Evolutionary conservation across 129 eudicot genomes (phyloP).

Genomic region (Pseudognaphalium luteoalbum): DNA sequence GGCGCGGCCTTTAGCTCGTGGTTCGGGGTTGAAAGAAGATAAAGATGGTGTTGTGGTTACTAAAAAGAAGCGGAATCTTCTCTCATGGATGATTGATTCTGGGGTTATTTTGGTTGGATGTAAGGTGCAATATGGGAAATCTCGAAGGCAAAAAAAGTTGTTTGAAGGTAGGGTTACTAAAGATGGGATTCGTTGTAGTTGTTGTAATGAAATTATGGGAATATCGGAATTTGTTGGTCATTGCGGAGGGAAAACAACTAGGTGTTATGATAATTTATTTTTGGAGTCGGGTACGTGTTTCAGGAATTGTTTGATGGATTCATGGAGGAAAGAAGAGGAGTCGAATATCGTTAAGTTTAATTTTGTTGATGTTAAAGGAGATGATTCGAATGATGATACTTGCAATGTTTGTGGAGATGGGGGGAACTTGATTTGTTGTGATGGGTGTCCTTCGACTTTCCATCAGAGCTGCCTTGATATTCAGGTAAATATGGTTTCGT

Average conservation of each 20-base stretch:
- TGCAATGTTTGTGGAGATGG: conserved; percentile 97
- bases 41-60: conserved; percentile 34
- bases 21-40: conserved; percentile 46
- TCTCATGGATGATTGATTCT: conserved; percentile 88
- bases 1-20: conserved; percentile 62
- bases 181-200: conserved; percentile 71
- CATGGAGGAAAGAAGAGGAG: conserved; percentile 78
- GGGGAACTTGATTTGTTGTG: conserved; percentile 91
- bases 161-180: conserved; percentile 60
- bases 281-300: conserved; percentile 67
- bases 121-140: conserved; percentile 60
- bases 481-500: conserved; percentile 43
- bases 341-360: conserved; percentile 36
- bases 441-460: conserved; percentile 94
- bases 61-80: conserved; percentile 56
- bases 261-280: conserved; percentile 46
- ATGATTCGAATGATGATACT: conserved; percentile 91
- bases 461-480: conserved; percentile 74
- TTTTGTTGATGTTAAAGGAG: conserved; percentile 57
- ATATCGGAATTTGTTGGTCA: conserved; percentile 59
- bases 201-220: conserved; percentile 52
- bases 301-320: conserved; percentile 54
- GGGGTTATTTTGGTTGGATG: conserved; percentile 49
- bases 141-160: conserved; percentile 32
- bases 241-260: conserved; percentile 47